Conservation (phyloP, 2,329 filamentous ascomycete genomes). For the Trichoderma sp. region DNA sequence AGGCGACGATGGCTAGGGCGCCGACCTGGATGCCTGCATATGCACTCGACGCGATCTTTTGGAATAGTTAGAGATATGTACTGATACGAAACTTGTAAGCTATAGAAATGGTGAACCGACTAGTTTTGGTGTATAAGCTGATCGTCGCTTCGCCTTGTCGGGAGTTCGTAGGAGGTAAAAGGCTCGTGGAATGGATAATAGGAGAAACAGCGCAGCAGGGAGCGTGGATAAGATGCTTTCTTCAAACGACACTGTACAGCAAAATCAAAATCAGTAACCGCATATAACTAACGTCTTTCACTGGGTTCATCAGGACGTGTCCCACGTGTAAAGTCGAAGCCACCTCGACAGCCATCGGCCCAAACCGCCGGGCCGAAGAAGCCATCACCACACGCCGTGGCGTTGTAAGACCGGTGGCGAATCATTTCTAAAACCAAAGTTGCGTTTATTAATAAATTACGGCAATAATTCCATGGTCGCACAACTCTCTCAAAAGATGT, state of each 20-base stretch:
- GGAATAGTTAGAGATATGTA: not conserved
- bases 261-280: slow-evolving; percentile 16
- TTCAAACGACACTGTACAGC: slow-evolving; percentile 31
- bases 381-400: slow-evolving; percentile 29
- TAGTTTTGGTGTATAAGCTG: slow-evolving; percentile 31
- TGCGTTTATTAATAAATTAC: not conserved
- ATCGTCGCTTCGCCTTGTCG: slow-evolving; percentile 28
- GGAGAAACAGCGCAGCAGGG: slow-evolving; percentile 30
- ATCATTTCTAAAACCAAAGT: not conserved
- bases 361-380: slow-evolving; percentile 32
- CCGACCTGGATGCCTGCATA: slow-evolving; percentile 30
- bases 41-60: slow-evolving; percentile 26
- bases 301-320: no score
- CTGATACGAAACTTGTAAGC: not conserved
- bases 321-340: slow-evolving; percentile 35
- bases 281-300: no score
- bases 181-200: slow-evolving; percentile 25
- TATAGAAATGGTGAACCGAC: slow-evolving; percentile 17
- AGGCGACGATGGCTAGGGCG: slow-evolving; percentile 29
- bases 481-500: not conserved
- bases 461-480: not conserved
- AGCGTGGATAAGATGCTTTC: slow-evolving; percentile 30
- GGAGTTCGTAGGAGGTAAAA: slow-evolving; percentile 27
- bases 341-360: slow-evolving; percentile 31
- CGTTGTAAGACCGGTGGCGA: slow-evolving; percentile 15